Conservation (phyloP, 768 basidiomycete genomes). For the Leucogyrophana mollusca region DNA sequence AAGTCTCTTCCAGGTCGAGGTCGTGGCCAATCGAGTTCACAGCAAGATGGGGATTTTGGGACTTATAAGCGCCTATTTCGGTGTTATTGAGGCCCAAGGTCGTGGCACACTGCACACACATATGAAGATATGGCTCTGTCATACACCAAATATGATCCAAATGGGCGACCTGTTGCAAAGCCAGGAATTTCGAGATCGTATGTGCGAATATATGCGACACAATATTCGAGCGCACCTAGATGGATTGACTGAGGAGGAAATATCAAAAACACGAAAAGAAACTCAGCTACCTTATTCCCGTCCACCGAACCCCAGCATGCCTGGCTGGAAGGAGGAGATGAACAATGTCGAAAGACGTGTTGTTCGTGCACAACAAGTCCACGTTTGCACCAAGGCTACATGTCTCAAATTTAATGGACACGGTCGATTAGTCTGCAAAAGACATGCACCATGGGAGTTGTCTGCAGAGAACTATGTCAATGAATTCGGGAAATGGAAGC, state of each 20-base stretch:
- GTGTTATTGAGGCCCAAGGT: constrained; percentile 38
- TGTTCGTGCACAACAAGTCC: constrained; percentile 29
- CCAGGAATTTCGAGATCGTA: constrained; percentile 22
- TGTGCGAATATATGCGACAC: constrained; percentile 28
- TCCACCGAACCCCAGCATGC: constrained; percentile 30
- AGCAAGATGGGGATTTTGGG: constrained; percentile 30
- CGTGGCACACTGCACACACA: constrained; percentile 43
- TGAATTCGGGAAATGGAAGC: constrained; percentile 28
- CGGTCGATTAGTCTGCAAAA: constrained; percentile 30
- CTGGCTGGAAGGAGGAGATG: constrained; percentile 13
- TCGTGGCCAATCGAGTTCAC: neutral
- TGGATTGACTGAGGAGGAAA: constrained; percentile 14
- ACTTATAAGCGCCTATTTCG: constrained; percentile 16
- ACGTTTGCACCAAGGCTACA: constrained; percentile 23
- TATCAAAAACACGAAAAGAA: constrained; percentile 14
- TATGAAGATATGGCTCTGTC: constrained; percentile 37
- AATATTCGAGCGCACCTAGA: constrained; percentile 32
- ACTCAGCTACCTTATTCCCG: constrained; percentile 29
- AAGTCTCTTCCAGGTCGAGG: constrained; percentile 30
- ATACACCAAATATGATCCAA: constrained; percentile 29
- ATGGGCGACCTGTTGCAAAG: constrained; percentile 22
- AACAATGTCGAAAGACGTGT: constrained; percentile 17
- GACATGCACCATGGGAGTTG: constrained; percentile 27
- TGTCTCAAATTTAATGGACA: constrained; percentile 21
- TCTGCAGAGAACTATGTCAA: constrained; percentile 22